A percentile compares a stretch with the other conserved stretches of the same genome.
Conservation (phyloP, 176 grass and related monocot genomes). For the Lolium rigidum region DNA sequence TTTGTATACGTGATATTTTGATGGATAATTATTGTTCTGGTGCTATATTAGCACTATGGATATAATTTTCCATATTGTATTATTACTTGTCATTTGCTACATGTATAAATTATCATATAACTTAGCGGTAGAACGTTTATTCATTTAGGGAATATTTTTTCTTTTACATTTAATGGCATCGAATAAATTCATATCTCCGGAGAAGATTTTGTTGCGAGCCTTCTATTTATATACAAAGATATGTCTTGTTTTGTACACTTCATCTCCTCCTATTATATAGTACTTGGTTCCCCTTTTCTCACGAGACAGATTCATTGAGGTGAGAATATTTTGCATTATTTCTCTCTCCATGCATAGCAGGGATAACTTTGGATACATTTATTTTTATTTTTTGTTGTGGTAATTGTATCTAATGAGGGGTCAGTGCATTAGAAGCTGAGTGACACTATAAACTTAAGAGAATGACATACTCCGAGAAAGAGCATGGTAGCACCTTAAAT, state of each 20-base stretch:
- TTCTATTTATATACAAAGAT: conserved; percentile 39
- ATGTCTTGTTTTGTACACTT: neutral
- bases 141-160: neutral
- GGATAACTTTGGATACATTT: neutral
- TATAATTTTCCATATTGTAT: neutral
- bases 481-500: no score
- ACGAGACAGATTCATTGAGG: neutral
- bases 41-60: no score
- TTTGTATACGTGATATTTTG: no score
- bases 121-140: neutral
- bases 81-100: neutral
- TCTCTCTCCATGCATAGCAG: neutral
- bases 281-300: conserved; percentile 2
- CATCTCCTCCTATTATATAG: neutral
- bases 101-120: neutral
- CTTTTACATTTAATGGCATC: neutral
- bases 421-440: neutral
- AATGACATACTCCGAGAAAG: no score
- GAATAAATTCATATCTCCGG: neutral
- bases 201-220: neutral
- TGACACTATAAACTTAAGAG: no score
- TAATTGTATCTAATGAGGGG: neutral
- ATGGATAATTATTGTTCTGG: no score
- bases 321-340: neutral
- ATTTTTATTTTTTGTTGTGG: neutral